Evolutionary conservation across 1,139 yeast genomes (phyloP).

Genomic region (Lizanozyma gosingica): DNA sequence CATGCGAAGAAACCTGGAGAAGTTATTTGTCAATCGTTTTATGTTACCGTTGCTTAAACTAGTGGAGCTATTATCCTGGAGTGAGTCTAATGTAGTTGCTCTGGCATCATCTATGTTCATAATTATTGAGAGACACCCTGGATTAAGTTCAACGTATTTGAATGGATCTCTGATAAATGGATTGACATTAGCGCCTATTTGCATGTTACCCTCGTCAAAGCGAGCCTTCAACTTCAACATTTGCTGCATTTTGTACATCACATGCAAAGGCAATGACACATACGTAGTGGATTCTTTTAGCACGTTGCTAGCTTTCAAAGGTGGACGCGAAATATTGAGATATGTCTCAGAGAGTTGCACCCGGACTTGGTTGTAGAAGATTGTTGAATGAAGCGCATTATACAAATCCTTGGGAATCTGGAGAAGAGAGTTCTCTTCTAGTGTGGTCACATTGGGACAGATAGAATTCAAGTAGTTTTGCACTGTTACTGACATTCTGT

Average conservation of each 20-base stretch:
- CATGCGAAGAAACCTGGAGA: neutral
- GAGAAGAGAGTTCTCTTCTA: neutral
- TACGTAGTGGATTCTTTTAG: slow-evolving; percentile 15
- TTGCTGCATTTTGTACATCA: slow-evolving; percentile 2
- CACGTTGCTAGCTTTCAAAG: slow-evolving; percentile 8
- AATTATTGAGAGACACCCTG: slow-evolving; percentile 36
- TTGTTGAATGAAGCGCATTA: neutral
- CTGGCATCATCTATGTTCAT: neutral
- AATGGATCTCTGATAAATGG: slow-evolving; percentile 47
- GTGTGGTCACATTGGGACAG: neutral
- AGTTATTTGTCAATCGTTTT: neutral
- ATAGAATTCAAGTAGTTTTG: neutral
- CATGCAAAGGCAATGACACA: slow-evolving; percentile 17
- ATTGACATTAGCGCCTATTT: slow-evolving; percentile 45
- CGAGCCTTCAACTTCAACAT: neutral
- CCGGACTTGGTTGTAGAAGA: neutral
- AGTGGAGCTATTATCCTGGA: neutral
- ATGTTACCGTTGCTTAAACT: neutral
- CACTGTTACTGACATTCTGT: neutral
- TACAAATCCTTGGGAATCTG: neutral
- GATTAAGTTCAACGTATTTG: slow-evolving; percentile 41
- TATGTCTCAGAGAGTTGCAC: slow-evolving; percentile 6
- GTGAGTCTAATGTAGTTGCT: neutral
- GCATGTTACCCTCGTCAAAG: neutral
- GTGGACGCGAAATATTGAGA: slow-evolving; percentile 17